Evolutionary conservation across 106 monocot species (phyloP).

Genomic region (Gastrodia elata): DNA sequence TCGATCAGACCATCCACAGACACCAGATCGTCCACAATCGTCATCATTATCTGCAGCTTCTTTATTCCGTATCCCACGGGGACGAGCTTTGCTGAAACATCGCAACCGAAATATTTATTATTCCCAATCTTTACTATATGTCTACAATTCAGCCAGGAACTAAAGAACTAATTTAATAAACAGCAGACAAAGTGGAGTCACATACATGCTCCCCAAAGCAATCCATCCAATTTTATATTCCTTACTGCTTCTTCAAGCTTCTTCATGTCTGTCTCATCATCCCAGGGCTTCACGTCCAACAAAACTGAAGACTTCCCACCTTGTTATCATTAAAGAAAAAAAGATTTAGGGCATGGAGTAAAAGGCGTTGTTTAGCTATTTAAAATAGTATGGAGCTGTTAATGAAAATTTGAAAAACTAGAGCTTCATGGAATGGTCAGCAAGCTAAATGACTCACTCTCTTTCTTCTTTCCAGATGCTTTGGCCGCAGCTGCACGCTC

Average conservation of each 20-base stretch:
- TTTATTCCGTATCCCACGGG: conserved; percentile 93
- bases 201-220: conserved; percentile 50
- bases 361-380: neutral
- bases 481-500: conserved; percentile 70
- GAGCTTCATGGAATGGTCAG: neutral
- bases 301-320: conserved; percentile 88
- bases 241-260: conserved; percentile 83
- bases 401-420: neutral
- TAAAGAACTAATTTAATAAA: neutral
- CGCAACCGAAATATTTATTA: neutral
- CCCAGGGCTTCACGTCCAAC: conserved; percentile 92
- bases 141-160: neutral
- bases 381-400: neutral
- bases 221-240: conserved; percentile 64
- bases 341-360: no score
- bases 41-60: conserved; percentile 89
- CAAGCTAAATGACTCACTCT: conserved; percentile 30
- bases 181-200: neutral
- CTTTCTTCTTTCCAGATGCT: conserved; percentile 88
- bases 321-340: conserved; percentile 15
- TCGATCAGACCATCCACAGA: conserved; percentile 74
- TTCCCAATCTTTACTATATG: neutral
- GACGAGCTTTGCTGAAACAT: conserved; percentile 68
- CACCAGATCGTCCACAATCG: conserved; percentile 87
- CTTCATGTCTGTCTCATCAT: conserved; percentile 95